These are phyloP conservation scores for Aegilops tauschii DNA, from an alignment of 176 grass and related monocot species.

Conservation along the genomic window DNA sequence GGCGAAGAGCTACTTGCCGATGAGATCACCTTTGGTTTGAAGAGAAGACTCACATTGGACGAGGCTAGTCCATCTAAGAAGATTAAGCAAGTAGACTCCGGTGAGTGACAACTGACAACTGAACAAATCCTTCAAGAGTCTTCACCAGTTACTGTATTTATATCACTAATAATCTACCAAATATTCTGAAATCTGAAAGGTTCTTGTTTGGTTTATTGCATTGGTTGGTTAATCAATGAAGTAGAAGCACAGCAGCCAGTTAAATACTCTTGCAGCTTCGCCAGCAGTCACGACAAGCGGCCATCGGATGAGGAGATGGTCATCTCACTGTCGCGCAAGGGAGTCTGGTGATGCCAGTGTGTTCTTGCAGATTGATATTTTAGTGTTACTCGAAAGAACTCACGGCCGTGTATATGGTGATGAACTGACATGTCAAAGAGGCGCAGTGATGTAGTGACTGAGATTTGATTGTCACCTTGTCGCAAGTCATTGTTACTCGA, in stretches of 20 bases:
- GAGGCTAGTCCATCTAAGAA: conserved; percentile 47
- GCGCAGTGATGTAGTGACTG: too few species aligned
- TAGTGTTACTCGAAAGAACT: too few species aligned
- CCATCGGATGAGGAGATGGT: conserved; percentile 27
- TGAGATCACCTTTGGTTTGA: conserved; percentile 44
- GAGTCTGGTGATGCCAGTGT: conserved; percentile 25
- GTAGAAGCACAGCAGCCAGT: conserved; percentile 29
- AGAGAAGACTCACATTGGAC: conserved; percentile 63
- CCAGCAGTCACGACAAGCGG: conserved; percentile 29
- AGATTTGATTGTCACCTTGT: too few species aligned
- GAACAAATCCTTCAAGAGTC: not conserved
- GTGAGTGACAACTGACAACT: not conserved
- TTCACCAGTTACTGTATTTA: not conserved
- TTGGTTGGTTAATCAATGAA: not conserved
- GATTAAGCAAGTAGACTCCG: conserved; percentile 31
- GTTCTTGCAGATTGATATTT: not conserved
- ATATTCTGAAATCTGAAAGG: not conserved
- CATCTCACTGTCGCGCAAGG: conserved; percentile 24
- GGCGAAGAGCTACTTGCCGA: conserved; percentile 26
- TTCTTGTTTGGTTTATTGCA: not conserved
- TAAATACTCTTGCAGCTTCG: conserved; percentile 40
- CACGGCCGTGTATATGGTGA: too few species aligned
- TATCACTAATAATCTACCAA: not conserved
- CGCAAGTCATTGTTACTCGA: not conserved
- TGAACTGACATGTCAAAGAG: too few species aligned